Evolutionary conservation across 352 stramenopile species (phyloP), one percentile per base, ranked within the genome.

Genomic region (Pythium folliculosum): DNA sequence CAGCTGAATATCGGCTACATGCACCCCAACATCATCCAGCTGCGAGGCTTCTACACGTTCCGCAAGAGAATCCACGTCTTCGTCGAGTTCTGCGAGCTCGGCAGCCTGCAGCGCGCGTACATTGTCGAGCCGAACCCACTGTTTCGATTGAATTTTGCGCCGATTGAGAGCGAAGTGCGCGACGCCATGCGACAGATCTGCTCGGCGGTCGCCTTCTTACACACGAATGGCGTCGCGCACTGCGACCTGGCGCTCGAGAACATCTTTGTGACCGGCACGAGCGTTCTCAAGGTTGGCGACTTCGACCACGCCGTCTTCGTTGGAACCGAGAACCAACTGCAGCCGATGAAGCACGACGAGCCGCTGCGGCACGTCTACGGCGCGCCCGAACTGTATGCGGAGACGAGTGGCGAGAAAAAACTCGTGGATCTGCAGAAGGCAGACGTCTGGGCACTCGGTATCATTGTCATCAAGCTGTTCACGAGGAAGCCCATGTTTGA

Each of bases 181-280:
- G 71, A 84, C 40, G 68, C 69, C 19, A 84, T 92, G 73, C 76
- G 74, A 35, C 90, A 98, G 70, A 98, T 98, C 77, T 87, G 95
- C 60, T 90, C 85, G 0, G 81, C 75, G 0, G 67, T 91, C 0
- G 70, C 72, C 1, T 90, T 79, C 65, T 59, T 93, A 23, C 85
- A 93, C 51, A 48, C 62, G 22, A 76, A 89, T 38, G 83, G 83
- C 38, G 56, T 91, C 38, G 85, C 75, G 3, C 85, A 93, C 53
- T 67, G 85, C 21, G 86, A 93, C 53, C 59, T 93, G 38, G 78
- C 82, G 25, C 76, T 93, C 3, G 83, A 93, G 65, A 93, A 93
- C 57, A 69, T 93, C n/a, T 89, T 89, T 25, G 77, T 90, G 23
- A 90, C 81, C 13, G 72, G 69, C 27, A 65, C 78, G 0, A 82